These are phyloP conservation scores for Rhizopogon roseolus DNA, from an alignment of 768 basidiomycete genomes.

Conservation along the genomic window DNA sequence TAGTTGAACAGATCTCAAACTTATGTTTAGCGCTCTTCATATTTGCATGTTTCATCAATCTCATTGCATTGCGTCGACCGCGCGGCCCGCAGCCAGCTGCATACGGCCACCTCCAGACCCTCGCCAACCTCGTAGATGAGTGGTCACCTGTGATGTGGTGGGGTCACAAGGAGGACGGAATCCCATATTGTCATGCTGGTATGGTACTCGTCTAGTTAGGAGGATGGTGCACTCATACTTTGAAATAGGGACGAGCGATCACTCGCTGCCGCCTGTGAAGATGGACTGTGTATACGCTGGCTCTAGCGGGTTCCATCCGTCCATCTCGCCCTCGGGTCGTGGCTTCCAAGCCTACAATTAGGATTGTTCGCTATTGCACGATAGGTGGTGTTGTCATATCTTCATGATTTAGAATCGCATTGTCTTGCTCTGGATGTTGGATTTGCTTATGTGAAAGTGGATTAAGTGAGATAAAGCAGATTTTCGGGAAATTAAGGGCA, in stretches of 20 bases:
- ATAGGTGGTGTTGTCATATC: neutral
- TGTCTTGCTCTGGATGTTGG: too few relatives aligned
- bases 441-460: too few relatives aligned
- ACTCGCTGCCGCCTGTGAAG: slow-evolving; percentile 13
- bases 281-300: slow-evolving; percentile 16
- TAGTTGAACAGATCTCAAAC: slow-evolving; percentile 17
- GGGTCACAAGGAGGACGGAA: slow-evolving; percentile 16
- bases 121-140: too few relatives aligned
- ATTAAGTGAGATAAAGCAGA: too few relatives aligned
- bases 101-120: too few relatives aligned
- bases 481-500: too few relatives aligned
- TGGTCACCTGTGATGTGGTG: slow-evolving; percentile 27
- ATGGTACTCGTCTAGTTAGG: neutral
- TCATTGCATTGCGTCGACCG: slow-evolving; percentile 9
- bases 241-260: slow-evolving; percentile 20
- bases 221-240: neutral
- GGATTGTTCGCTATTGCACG: too few relatives aligned
- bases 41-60: slow-evolving; percentile 11
- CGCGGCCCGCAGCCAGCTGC: slow-evolving; percentile 23
- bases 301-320: neutral
- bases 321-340: too few relatives aligned
- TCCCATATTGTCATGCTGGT: slow-evolving; percentile 15
- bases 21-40: slow-evolving; percentile 13
- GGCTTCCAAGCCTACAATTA: too few relatives aligned
- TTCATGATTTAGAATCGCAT: neutral